Evolutionary conservation across 306 rosid genomes (phyloP), one percentile per base, ranked within the genome.

Genomic region (Dalbergia cochinchinensis): DNA sequence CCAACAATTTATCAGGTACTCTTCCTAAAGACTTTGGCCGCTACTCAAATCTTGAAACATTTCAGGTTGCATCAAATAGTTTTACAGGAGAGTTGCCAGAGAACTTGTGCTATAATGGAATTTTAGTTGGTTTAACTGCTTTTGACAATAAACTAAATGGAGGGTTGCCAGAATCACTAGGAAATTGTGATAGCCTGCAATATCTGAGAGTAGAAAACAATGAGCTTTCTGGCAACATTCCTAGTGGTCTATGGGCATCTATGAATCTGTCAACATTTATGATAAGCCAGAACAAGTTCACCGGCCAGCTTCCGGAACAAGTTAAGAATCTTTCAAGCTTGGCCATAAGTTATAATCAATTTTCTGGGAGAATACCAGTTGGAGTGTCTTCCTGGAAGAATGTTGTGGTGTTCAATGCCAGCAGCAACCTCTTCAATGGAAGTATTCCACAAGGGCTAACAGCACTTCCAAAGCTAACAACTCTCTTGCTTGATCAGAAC

Each of bases 31-130:
- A 85, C 37, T 74, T 90, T 0, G 94, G 94, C 14, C 64, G 69
- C 64, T 57, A 75, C 75, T 86, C 83, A 0, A 61, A 2, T 39
- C 88, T 88, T 13, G 11, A 3, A 61, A 63, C 62, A 0, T 85
- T 90, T 48, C 48, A 88, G 71, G 83, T 90, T 9, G 39, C 63
- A 11, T 48, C 37, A 5, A 90, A 90, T 71, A 79, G 12, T 75
- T 76, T 86, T 33, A 76, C 85, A 1, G 92, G 97, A 4, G 74
- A 57, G 11, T 57, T 92, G 22, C 97, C 94, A 31, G 75, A 80
- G 10, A 76, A 84, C 39, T 79, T 90, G 78, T 90, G 97, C 80
- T 41, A 66, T n/a, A 8, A 65, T 11, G 84, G 88, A 15, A 74
- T 53, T 78, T 79, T 90, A 50, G 22, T 54, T 54, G 60, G 60